Percentiles rank a stretch among this genome's conserved stretches.
These are phyloP conservation scores for Cladosporium sphaerospermum DNA, from an alignment of 2,329 filamentous ascomycete species.

Conservation along the genomic window DNA sequence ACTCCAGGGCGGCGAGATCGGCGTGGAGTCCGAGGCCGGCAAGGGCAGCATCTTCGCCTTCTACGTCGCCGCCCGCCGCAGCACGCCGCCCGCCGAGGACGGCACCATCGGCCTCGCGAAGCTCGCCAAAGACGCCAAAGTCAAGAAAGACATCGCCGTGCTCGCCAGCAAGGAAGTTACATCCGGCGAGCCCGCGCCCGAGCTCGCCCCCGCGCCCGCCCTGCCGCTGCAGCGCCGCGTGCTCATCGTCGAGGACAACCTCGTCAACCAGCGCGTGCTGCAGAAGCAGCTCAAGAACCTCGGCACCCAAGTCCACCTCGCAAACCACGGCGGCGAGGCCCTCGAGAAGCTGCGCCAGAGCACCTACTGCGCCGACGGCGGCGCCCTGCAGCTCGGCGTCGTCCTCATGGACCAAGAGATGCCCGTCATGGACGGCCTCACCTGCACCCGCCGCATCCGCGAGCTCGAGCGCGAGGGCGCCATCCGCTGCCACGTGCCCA, in stretches of 20 bases:
- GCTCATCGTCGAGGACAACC: constrained; percentile 40
- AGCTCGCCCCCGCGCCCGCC: not conserved
- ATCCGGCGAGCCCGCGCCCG: not conserved
- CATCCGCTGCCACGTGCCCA: constrained; percentile 62
- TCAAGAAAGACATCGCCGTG: not conserved
- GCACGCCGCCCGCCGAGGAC: constrained; percentile 30
- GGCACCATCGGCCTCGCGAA: constrained; percentile 10
- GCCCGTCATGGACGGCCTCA: constrained; percentile 67
- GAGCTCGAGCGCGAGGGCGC: constrained; percentile 58
- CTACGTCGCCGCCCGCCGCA: constrained; percentile 64
- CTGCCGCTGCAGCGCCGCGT: constrained; percentile 20
- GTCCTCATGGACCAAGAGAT: constrained; percentile 79
- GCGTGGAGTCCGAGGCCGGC: constrained; percentile 61
- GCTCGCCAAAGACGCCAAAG: constrained; percentile 1
- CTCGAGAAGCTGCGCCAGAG: constrained; percentile 37
- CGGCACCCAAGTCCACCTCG: constrained; percentile 41
- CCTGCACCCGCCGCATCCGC: constrained; percentile 63
- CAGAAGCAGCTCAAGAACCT: constrained; percentile 45
- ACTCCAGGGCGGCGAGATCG: constrained; percentile 73
- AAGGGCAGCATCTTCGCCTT: constrained; percentile 71
- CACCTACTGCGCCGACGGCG: constrained; percentile 34
- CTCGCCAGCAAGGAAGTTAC: not conserved
- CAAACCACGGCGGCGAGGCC: constrained; percentile 46
- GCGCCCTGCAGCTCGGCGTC: constrained; percentile 34
- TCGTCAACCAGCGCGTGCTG: constrained; percentile 45